Evolutionary conservation across 192 early-diverging fungal genomes (phyloP).

Genomic region (Podila epicladia): DNA sequence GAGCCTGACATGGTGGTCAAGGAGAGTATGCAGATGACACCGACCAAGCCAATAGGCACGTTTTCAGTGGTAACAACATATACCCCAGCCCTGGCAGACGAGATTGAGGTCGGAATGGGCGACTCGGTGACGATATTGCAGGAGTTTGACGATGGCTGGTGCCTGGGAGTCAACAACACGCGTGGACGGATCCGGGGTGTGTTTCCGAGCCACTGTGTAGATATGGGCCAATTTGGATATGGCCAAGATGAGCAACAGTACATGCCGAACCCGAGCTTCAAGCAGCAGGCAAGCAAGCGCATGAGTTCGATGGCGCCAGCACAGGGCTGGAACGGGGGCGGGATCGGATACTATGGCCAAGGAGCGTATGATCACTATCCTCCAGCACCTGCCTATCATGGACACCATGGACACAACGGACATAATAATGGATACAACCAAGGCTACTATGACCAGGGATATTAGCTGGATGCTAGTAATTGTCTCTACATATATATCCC

Average conservation of each 20-base stretch:
- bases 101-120: conserved; percentile 62
- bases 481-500: too few species aligned
- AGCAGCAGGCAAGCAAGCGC: conserved; percentile 31
- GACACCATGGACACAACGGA: not conserved
- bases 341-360: not conserved
- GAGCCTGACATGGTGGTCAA: conserved; percentile 11
- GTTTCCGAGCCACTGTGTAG: conserved; percentile 65
- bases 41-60: conserved; percentile 52
- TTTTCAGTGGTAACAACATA: conserved; percentile 57
- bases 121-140: conserved; percentile 62
- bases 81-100: conserved; percentile 64
- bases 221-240: conserved; percentile 37
- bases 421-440: too few species aligned
- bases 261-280: conserved; percentile 37
- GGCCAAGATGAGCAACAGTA: conserved; percentile 17
- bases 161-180: conserved; percentile 60
- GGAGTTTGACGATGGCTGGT: conserved; percentile 72
- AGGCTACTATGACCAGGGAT: too few species aligned
- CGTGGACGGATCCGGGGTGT: conserved; percentile 58
- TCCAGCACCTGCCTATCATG: conserved; percentile 11
- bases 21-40: conserved; percentile 29
- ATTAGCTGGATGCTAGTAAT: too few species aligned
- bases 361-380: conserved; percentile 5
- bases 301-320: conserved; percentile 41
- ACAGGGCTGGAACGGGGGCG: conserved; percentile 13